Base-by-base conservation (phyloP, 78 protist genomes). In the Dictyostelium intermedium region DNA sequence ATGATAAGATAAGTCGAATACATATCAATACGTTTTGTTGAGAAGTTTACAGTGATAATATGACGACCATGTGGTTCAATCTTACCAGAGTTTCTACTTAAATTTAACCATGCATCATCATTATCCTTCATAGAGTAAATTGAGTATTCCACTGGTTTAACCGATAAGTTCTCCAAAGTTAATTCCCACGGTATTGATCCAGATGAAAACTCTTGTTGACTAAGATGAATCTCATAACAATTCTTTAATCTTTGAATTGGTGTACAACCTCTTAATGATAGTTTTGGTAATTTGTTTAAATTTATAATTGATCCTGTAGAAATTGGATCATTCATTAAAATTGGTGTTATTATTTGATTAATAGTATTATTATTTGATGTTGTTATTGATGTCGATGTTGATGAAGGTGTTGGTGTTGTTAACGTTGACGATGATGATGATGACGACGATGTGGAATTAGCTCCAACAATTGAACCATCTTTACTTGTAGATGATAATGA, bases 11-110 rank as follows among this genome's bases (percentile, higher is more conserved):
- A 92, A 1, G 92, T 81, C 5, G 91, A 79, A 56, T 92, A 92
- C 87, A 92, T 92, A 63, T 92, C 92, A 43, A 86, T 85, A 13
- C 74, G 45, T 63, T 92, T 92, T 0, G 96, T 92, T 11, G 92
- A 84, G 27, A 92, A 92, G 13, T 72, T 92, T 0, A 84, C 85
- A 2, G 87, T 84, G 34, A 92, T 82, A 10, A n/a, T 92, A 69
- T 92, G 96, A 27, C 96, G 73, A 23, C 96, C 92, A 74, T 82
- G 96, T 35, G 91, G 77, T 63, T 86, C 96, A 45, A 86, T 92
- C 72, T 86, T 92, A 20, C 96, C 96, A 78, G 87, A 61, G 43
- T 92, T 92, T 78, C 96, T 80, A 63, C 82, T 60, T 27, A 82
- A 27, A 30, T 74, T 73, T 25, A 92, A 39, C 96, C 96, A 92